These are phyloP conservation scores for Xylaria longipes DNA, from an alignment of 495 filamentous ascomycete genomes.

Conservation along the genomic window DNA sequence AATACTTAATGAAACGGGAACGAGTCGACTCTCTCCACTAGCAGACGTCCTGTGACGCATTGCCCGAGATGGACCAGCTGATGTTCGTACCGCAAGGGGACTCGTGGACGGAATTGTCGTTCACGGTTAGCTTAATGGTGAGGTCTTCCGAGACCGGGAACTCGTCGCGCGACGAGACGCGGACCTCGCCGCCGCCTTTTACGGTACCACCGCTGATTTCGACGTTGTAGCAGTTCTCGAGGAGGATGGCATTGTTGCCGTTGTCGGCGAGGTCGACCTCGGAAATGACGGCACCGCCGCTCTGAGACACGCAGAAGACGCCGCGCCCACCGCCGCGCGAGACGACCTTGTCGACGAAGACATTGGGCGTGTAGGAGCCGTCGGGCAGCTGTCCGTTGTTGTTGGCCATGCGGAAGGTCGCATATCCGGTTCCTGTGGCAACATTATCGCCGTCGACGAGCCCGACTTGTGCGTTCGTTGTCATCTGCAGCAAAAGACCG, in stretches of 20 bases:
- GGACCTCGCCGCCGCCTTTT: slow-evolving; percentile 53
- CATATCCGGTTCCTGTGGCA: slow-evolving; percentile 50
- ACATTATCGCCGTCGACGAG: slow-evolving; percentile 57
- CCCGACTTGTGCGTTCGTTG: slow-evolving; percentile 48
- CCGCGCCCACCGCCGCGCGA: slow-evolving; percentile 55
- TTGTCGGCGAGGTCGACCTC: slow-evolving; percentile 49
- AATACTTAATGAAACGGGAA: too few species aligned
- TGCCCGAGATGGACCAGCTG: slow-evolving; percentile 48
- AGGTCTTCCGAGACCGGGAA: slow-evolving; percentile 53
- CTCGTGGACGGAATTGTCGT: slow-evolving; percentile 50
- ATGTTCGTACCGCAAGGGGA: slow-evolving; percentile 52
- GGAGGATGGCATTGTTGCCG: slow-evolving; percentile 55
- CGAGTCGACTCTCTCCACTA: slow-evolving; percentile 29
- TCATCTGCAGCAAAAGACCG: slow-evolving; percentile 51
- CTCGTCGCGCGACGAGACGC: slow-evolving; percentile 49
- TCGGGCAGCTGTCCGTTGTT: slow-evolving; percentile 49
- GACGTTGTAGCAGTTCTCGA: slow-evolving; percentile 58
- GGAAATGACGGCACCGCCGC: slow-evolving; percentile 47
- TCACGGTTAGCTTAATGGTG: slow-evolving; percentile 47
- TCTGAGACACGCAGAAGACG: slow-evolving; percentile 56
- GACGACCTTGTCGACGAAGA: slow-evolving; percentile 51
- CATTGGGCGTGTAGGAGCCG: slow-evolving; percentile 50
- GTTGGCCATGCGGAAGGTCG: slow-evolving; percentile 55
- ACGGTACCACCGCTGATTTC: slow-evolving; percentile 50
- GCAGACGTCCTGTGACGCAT: slow-evolving; percentile 44